Percentiles rank a stretch among this genome's conserved stretches.
Evolutionary conservation across 805 yeast genomes (phyloP).

Genomic region (Nakazawaea holstii): DNA sequence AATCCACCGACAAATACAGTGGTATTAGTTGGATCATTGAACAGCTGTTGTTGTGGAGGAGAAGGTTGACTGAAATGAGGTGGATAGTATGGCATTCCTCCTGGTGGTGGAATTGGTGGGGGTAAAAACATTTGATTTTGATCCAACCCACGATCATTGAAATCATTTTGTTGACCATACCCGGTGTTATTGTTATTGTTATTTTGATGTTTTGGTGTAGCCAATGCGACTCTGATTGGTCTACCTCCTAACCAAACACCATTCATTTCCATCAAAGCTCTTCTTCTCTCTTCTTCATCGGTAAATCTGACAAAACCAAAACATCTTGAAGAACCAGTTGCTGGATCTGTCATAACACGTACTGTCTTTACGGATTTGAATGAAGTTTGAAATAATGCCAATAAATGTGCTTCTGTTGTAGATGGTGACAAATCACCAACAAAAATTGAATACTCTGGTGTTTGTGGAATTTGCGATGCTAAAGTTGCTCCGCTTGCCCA

Average conservation of each 20-base stretch:
- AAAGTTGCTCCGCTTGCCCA: slow-evolving; percentile 86
- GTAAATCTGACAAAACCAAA: slow-evolving; percentile 79
- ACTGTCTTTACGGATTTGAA: slow-evolving; percentile 71
- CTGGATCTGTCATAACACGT: slow-evolving; percentile 81
- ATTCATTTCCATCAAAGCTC: slow-evolving; percentile 70
- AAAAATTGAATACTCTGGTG: slow-evolving; percentile 72
- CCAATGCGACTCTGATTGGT: slow-evolving; percentile 70
- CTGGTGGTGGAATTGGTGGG: slow-evolving; percentile 13
- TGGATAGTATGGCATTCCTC: slow-evolving; percentile 9
- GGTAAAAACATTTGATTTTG: slow-evolving; percentile 9
- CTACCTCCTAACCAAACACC: slow-evolving; percentile 79
- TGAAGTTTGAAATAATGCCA: slow-evolving; percentile 64
- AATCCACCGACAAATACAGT: slow-evolving; percentile 69
- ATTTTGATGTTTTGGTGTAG: slow-evolving; percentile 59
- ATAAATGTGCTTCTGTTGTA: slow-evolving; percentile 74
- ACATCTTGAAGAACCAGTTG: slow-evolving; percentile 70
- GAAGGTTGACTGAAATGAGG: slow-evolving; percentile 11
- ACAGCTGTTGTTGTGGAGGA: slow-evolving; percentile 16
- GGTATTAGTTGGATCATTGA: slow-evolving; percentile 64
- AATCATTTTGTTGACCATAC: slow-evolving; percentile 13
- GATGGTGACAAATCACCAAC: slow-evolving; percentile 81
- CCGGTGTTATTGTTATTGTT: slow-evolving; percentile 7
- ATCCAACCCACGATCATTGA: slow-evolving; percentile 10
- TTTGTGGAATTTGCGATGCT: slow-evolving; percentile 61
- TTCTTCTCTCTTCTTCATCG: slow-evolving; percentile 59